These are phyloP conservation scores for Conticribra guillardii DNA, from an alignment of 108 stramenopile genomes.

Conservation along the genomic window DNA sequence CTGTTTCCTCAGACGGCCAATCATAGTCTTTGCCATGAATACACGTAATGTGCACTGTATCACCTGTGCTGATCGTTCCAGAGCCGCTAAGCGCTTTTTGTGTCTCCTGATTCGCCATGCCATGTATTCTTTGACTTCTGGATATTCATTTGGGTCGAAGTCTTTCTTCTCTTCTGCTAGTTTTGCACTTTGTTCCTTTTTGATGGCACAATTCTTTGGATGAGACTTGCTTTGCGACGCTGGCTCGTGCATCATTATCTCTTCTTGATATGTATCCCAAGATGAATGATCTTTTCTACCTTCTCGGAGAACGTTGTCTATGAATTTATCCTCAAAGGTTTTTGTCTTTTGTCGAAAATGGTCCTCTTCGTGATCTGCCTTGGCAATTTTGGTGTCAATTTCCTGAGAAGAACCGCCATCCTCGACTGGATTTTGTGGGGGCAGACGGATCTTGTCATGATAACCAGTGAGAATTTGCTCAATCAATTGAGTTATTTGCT, in stretches of 20 bases:
- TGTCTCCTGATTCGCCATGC: conserved; percentile 83
- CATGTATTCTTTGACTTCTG: conserved; percentile 91
- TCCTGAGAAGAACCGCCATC: conserved; percentile 2
- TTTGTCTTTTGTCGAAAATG: conserved; percentile 11
- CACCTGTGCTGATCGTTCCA: conserved; percentile 63
- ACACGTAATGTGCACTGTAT: conserved; percentile 72
- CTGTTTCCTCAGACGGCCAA: conserved; percentile 56
- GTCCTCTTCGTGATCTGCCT: not conserved
- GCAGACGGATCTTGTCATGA: conserved; percentile 32
- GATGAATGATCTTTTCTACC: conserved; percentile 29
- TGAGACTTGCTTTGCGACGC: conserved; percentile 41
- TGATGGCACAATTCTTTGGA: conserved; percentile 9
- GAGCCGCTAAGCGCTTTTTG: conserved; percentile 67
- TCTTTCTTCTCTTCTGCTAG: conserved; percentile 25
- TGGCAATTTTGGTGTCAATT: not conserved
- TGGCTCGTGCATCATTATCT: conserved; percentile 42
- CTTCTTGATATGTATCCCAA: conserved; percentile 41
- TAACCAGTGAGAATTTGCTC: conserved; percentile 81
- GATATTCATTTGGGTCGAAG: conserved; percentile 62
- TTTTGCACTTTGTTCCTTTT: conserved; percentile 16
- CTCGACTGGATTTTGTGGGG: not conserved
- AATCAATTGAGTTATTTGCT: conserved; percentile 60
- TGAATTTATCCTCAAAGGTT: conserved; percentile 45
- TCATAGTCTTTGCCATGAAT: conserved; percentile 71
- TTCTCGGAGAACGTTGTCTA: conserved; percentile 37